Base-by-base conservation (phyloP, 768 basidiomycete species). In the Phallus indusiatus region DNA sequence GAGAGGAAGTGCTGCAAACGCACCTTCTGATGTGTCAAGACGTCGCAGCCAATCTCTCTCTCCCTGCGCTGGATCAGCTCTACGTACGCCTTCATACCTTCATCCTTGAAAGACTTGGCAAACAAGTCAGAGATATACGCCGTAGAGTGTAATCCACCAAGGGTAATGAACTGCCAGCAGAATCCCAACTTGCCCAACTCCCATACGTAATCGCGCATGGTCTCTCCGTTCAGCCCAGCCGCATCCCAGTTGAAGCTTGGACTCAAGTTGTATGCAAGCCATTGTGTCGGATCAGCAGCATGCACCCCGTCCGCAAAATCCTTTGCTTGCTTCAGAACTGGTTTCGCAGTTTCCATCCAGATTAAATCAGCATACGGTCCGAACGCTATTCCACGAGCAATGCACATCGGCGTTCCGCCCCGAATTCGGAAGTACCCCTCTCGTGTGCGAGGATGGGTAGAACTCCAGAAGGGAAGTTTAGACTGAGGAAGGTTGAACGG, bases 11-110 rank as follows among this genome's bases (percentile, higher is more conserved):
- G 17, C 5, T 5, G 20, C n/a, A n/a, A 42, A 64, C 81, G 37
- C 66, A 90, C 90, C 81, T 86, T 94, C 72, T 99, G 96, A 70
- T 99, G 96, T 7, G 94, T 97, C 64, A 98, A 83, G 22, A 98
- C 95, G 68, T 99, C 96, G 62, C 90, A 93, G 53, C 87, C 93
- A 55, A 96, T 80, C 65, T 97, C 94, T 53, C 93, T 82, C 70
- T 99, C 96, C 70, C 82, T 87, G 28, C 90, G 78, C 72, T 99
- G 96, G 56, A 99, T 78, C 60, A 98, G 76, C 74, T 94, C 91
- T 62, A 97, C 94, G 69, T 98, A 99, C 1, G 96, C 96, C 72
- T 97, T 94, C 96, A 99, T 99, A 47, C 95, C 96, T 62, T 95
- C 94, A 72, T 85, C 86, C 37, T 92, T 87, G 69, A 84, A 98